A percentile compares a stretch with the other conserved stretches of the same genome.
These are phyloP conservation scores for Solanum paucissectum DNA, from an alignment of 257 asterid genomes.

Conservation along the genomic window DNA sequence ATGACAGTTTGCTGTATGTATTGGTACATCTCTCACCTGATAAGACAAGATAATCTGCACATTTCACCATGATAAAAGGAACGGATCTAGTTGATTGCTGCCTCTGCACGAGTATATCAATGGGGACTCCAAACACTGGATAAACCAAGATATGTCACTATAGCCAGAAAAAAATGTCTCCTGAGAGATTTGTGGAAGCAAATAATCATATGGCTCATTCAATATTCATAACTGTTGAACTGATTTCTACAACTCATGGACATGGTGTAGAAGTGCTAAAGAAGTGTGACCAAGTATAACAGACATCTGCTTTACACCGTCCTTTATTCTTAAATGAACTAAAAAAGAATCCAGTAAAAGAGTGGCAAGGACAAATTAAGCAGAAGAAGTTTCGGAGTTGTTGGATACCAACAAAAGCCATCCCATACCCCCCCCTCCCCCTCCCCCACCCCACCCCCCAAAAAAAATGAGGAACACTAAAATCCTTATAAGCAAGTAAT, in stretches of 20 bases:
- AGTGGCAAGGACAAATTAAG: neutral
- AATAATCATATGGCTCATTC: neutral
- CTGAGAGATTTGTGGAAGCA: neutral
- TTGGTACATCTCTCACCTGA: constrained; percentile 43
- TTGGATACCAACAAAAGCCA: neutral
- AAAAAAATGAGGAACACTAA: neutral
- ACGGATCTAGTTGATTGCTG: constrained; percentile 61
- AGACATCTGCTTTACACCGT: neutral
- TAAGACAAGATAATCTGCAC: constrained; percentile 78
- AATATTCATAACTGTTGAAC: neutral
- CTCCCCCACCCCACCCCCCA: neutral
- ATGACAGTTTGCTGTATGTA: neutral
- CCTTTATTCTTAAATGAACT: neutral
- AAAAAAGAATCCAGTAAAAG: neutral
- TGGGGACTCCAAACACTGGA: constrained; percentile 78
- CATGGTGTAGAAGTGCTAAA: neutral
- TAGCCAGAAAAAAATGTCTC: neutral
- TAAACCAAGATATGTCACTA: constrained; percentile 4
- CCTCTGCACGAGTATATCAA: constrained; percentile 63
- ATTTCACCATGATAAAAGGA: constrained; percentile 60
- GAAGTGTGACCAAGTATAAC: neutral
- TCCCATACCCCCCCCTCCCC: neutral
- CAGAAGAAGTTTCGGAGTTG: neutral
- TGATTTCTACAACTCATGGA: neutral
- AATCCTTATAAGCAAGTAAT: neutral